phyloP scores from a whole-genome alignment of 768 basidiomycete species.

The Nidularia sp. region DNA sequence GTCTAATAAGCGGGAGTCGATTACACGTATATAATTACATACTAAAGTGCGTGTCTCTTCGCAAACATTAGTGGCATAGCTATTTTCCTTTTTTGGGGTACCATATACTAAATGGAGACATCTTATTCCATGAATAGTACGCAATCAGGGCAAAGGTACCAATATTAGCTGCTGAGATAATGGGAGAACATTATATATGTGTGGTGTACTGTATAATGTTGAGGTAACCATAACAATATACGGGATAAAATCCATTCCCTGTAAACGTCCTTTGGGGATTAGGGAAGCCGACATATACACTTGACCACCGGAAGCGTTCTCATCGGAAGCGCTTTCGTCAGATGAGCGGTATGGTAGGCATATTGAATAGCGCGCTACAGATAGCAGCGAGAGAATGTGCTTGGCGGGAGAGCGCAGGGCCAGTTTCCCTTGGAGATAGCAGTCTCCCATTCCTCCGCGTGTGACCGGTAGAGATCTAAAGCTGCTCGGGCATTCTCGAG shows the following conservation, averaged over 20 bases:
- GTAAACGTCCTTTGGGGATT: no score
- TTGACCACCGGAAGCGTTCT: no score
- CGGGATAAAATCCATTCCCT: no score
- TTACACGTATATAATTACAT: not conserved
- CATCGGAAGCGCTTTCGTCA: no score
- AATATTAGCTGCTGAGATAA: no score
- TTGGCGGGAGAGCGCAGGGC: constrained; percentile 75
- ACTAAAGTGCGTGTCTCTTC: constrained; percentile 1
- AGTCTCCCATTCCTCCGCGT: constrained; percentile 62
- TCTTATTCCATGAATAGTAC: no score
- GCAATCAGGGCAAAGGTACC: no score
- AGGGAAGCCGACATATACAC: no score
- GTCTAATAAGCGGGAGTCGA: not conserved
- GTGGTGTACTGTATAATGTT: no score
- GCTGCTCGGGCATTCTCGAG: constrained; percentile 71
- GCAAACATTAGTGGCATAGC: not conserved
- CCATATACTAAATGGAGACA: constrained; percentile 24
- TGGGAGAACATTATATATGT: no score
- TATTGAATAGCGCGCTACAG: constrained; percentile 29
- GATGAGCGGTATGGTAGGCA: no score
- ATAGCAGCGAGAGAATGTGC: constrained; percentile 79
- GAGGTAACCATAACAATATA: no score
- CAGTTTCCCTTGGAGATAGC: constrained; percentile 58
- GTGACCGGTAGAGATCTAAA: constrained; percentile 53
- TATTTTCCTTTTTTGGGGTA: constrained; percentile 26